phyloP scores from a whole-genome alignment of 495 filamentous ascomycete species.

The Penicillium desertorum region DNA sequence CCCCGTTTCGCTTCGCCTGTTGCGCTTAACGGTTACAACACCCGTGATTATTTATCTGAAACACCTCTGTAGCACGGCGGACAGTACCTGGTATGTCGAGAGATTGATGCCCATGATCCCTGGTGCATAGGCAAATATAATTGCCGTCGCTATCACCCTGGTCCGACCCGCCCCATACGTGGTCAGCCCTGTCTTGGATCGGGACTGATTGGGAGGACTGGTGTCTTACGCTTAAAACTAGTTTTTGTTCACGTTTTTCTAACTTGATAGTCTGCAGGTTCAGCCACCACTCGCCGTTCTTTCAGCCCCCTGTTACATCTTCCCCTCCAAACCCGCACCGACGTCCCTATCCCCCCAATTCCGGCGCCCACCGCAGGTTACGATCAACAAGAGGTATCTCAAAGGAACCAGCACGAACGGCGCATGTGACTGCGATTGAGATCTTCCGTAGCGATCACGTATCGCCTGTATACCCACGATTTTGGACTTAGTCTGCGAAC shows the following conservation, averaged over 20 bases:
- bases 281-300: constrained; percentile 22
- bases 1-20: constrained; percentile 19
- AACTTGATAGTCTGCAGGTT: constrained; percentile 21
- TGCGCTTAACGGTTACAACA: constrained; percentile 26
- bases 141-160: constrained; percentile 10
- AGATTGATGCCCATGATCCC: constrained; percentile 11
- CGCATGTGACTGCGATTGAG: constrained; percentile 9
- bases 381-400: constrained; percentile 6
- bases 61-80: constrained; percentile 19
- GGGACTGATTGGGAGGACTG: background rate
- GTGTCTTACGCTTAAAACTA: constrained; percentile 25
- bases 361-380: constrained; percentile 1
- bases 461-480: background rate
- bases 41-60: constrained; percentile 33
- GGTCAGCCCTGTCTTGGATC: constrained; percentile 11
- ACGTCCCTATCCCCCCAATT: constrained; percentile 9
- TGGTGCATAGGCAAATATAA: background rate
- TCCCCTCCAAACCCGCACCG: constrained; percentile 24
- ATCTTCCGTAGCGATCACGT: constrained; percentile 7
- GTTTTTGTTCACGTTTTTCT: constrained; percentile 9
- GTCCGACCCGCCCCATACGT: constrained; percentile 8
- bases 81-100: constrained; percentile 14
- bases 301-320: constrained; percentile 29
- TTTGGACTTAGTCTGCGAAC: constrained; percentile 2
- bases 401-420: background rate